Conservation (phyloP, 257 asterid genomes). For the Cynanchum wilfordii region DNA sequence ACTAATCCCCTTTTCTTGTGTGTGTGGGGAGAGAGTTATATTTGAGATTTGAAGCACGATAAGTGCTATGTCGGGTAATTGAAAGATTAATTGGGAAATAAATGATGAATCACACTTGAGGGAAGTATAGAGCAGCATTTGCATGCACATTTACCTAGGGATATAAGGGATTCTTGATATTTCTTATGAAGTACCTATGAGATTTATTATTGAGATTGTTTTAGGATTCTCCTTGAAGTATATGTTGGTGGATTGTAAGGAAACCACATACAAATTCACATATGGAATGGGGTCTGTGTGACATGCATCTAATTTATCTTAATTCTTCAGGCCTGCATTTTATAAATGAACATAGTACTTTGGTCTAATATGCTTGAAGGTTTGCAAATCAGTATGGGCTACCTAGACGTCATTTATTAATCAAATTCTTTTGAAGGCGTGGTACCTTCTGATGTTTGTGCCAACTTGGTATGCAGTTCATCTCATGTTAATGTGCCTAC, state of each 20-base stretch:
- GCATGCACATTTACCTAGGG: neutral
- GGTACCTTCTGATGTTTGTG: neutral
- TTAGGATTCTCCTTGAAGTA: too few species aligned
- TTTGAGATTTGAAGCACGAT: neutral
- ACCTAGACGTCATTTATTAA: constrained; percentile 2
- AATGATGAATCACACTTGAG: neutral
- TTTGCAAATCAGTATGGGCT: neutral
- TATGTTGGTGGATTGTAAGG: neutral
- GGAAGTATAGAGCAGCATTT: neutral
- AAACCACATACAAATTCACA: neutral
- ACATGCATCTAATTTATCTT: neutral
- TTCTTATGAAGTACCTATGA: neutral
- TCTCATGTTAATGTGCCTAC: constrained; percentile 45
- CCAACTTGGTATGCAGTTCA: constrained; percentile 40
- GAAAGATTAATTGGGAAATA: neutral
- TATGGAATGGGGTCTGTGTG: neutral
- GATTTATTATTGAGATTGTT: neutral
- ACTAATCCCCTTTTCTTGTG: neutral
- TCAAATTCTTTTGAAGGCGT: neutral
- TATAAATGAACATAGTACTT: neutral
- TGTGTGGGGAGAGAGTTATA: neutral
- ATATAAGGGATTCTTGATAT: neutral
- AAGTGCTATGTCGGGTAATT: neutral
- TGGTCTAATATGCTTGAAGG: neutral
- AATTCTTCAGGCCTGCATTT: neutral